Percentiles rank a stretch among this genome's conserved stretches.
These are phyloP conservation scores for Fusarium fujikuroi DNA, from an alignment of 2,329 filamentous ascomycete species.

Conservation along the genomic window DNA sequence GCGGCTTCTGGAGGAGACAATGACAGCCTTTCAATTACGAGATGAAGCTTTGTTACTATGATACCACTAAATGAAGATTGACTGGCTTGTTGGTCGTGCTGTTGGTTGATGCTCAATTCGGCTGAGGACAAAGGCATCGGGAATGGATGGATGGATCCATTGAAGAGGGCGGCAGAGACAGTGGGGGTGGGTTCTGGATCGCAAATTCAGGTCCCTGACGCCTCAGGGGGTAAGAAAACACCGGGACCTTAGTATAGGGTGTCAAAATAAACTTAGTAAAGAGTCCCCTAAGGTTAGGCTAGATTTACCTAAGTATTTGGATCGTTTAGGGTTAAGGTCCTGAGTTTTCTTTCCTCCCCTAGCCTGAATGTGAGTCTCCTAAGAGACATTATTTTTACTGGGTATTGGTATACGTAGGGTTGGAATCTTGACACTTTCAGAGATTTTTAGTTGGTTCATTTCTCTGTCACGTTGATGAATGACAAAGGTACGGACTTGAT, in stretches of 20 bases:
- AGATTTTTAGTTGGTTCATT: background rate
- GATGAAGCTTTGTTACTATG: background rate
- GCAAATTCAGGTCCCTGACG: background rate
- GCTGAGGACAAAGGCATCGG: constrained; percentile 7
- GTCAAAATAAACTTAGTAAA: no score
- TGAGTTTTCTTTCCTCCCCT: no score
- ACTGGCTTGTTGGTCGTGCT: background rate
- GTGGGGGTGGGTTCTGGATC: background rate
- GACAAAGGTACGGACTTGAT: background rate
- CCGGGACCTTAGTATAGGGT: no score
- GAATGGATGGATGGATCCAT: background rate
- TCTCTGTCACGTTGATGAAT: background rate
- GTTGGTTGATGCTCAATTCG: constrained; percentile 18
- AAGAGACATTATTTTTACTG: background rate
- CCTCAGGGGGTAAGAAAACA: no score
- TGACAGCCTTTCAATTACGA: background rate
- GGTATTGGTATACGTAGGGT: background rate
- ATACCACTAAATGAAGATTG: constrained; percentile 3
- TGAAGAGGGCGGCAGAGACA: background rate
- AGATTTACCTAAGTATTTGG: no score
- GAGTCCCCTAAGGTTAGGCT: no score
- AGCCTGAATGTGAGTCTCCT: no score
- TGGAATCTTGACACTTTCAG: background rate
- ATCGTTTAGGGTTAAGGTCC: no score
- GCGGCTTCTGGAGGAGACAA: background rate